Base-by-base conservation (phyloP, 2,329 filamentous ascomycete genomes). In the Aschersonia sp. region DNA sequence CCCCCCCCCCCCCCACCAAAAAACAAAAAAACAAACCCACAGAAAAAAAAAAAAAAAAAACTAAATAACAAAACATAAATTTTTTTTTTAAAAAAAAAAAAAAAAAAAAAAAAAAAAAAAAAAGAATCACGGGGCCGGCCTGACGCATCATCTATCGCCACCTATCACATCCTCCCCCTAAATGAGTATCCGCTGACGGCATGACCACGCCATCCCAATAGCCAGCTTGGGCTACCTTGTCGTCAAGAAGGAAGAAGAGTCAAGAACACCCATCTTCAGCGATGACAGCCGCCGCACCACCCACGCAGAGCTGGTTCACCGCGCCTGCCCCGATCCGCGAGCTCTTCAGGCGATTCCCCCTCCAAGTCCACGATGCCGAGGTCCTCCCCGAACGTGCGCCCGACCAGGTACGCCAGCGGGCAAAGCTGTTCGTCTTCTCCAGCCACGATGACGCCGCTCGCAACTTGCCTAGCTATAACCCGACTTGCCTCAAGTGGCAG, bases 401-500 rank as follows among this genome's bases (percentile, higher is more conserved):
- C 10, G 47, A 51, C 32, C 45, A 72, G 69, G 32, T 67, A 58
- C 46, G 60, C 66, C 47, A 61, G 22, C 61, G 69, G 5, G 71
- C 75, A 51, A 73, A 77, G 8, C 70, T 98, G 7, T 88, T 88
- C 62, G 72, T 95, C 48, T 97, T 95, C 65, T 76, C 78, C 50
- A 77, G 74, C 11, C 68, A 77, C 1, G 67, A 73, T n/a, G 83
- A 79, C 56, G 83, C 80, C 35, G 62, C 64, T 48, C 59, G 60
- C 40, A 80, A 79, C 5, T 66, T 70, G 32, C 84, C 88, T 30
- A 94, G 87, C 53, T 94, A 84, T 67, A 97, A 97, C 62, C 92
- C 92, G 9, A 79, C 81, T 49, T 98, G 92, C 69, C 71, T 97
- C 59, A 95, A 90, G 70, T 97, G 88, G 88, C 92, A 97, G 87